These are phyloP conservation scores for Lachnellula arida DNA, from an alignment of 2,329 filamentous ascomycete species.

Conservation along the genomic window DNA sequence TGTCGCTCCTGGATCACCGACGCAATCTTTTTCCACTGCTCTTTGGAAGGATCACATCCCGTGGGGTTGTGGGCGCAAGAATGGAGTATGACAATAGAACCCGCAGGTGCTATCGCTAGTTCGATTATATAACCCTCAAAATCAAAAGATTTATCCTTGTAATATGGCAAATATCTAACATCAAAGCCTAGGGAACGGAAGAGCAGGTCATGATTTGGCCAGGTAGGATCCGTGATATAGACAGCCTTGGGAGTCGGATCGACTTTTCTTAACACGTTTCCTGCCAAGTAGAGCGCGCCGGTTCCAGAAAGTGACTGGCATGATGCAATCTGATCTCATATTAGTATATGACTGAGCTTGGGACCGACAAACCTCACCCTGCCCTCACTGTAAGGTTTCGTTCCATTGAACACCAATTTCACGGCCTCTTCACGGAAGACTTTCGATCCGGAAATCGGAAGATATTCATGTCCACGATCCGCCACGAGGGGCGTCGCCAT, in stretches of 20 bases:
- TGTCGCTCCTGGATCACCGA: conserved; percentile 17
- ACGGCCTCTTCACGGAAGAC: conserved; percentile 32
- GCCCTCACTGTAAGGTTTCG: conserved; percentile 24
- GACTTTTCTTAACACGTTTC: conserved; percentile 27
- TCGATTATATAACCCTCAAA: conserved; percentile 29
- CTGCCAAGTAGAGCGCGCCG: conserved; percentile 36
- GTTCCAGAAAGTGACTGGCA: conserved; percentile 40
- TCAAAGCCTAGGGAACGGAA: conserved; percentile 34
- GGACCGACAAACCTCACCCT: conserved; percentile 23
- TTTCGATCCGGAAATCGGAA: conserved; percentile 35
- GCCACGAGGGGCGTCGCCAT: conserved; percentile 22
- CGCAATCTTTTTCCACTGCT: conserved; percentile 32
- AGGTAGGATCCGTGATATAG: conserved; percentile 39
- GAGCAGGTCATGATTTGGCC: conserved; percentile 38
- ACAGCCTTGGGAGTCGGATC: conserved; percentile 27
- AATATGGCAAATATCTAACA: conserved; percentile 35
- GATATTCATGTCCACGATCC: conserved; percentile 34
- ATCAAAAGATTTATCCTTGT: conserved; percentile 32
- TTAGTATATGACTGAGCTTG: neutral
- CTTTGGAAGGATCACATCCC: conserved; percentile 36
- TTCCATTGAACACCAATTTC: conserved; percentile 32
- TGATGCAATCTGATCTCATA: conserved; percentile 28
- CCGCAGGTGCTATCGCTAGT: conserved; percentile 27
- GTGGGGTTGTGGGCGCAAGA: conserved; percentile 42
- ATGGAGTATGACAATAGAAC: conserved; percentile 35